Evolutionary conservation across 2,329 filamentous ascomycete genomes (phyloP), one percentile per base, ranked within the genome.

Genomic region (Celoporthe dispersa): DNA sequence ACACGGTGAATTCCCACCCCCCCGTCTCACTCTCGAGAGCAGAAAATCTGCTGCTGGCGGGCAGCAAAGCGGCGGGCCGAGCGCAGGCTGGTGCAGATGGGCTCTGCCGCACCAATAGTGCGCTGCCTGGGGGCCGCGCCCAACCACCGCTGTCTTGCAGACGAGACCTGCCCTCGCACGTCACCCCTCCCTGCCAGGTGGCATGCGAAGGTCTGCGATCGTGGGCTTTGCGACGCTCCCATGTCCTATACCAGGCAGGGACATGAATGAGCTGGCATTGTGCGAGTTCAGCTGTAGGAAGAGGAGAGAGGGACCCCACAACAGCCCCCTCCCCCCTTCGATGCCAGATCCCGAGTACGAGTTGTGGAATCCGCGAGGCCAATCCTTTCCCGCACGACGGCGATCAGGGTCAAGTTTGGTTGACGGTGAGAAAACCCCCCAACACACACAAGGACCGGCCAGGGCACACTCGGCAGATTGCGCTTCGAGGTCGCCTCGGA

Each of bases 71-170:
- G 16, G 53, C 53, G 53, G 25, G 53, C 53, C 25, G 51, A 55
- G 12, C n/a, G 31, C 14, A 16, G 55, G 55, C 25, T 59, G 55
- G 16, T 31, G 55, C 55, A 22, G 55, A 31, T 28, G 57, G n/a
- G 57, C 57, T 6, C 22, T n/a, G 57, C 57, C 57, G 57, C 57
- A n/a, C 57, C 53, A 57, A 57, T 57, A 31, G 53, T 31, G 14
- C 12, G 28, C 28, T 33, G 25, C n/a, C 12, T 57, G 25, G 11
- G 5, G 28, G 12, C 19, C 3, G 5, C 53, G 12, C 19, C 3
- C 14, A 19, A 12, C 33, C 31, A 37, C 57, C 25, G 55, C 28
- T 16, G 1, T 48, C 44, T 8, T 44, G 55, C 25, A 33, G 55
- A 59, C 28, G 19, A 60, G 57, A 33, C 6, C 7, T 55, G n/a